Percentiles rank a stretch among this genome's conserved stretches.
Evolutionary conservation across 148 eudicot species (phyloP).

Genomic region (Nepenthes gracilis): DNA sequence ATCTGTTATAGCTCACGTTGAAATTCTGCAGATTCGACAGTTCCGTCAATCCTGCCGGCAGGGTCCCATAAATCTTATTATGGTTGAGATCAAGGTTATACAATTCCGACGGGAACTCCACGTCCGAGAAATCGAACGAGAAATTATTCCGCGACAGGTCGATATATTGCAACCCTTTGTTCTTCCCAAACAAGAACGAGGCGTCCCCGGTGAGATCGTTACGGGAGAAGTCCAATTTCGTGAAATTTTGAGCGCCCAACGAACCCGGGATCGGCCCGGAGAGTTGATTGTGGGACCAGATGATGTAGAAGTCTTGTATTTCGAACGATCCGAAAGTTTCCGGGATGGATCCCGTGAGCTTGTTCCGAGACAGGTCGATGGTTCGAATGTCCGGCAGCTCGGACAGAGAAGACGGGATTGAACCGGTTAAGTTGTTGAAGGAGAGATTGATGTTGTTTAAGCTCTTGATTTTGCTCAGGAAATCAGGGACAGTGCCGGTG

Average conservation of each 20-base stretch:
- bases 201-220: conserved; percentile 32
- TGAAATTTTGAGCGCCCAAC: conserved; percentile 10
- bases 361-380: conserved; percentile 13
- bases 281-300: conserved; percentile 21
- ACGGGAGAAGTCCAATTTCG: conserved; percentile 8
- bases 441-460: conserved; percentile 13
- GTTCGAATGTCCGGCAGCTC: conserved; percentile 2
- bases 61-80: conserved; percentile 30
- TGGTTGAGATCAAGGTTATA: conserved; percentile 18
- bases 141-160: conserved; percentile 22
- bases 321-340: conserved; percentile 14
- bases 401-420: conserved; percentile 18
- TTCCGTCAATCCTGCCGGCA: conserved; percentile 15
- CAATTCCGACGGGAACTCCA: conserved; percentile 6
- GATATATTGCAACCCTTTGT: not conserved
- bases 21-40: conserved; percentile 7
- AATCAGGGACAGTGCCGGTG: conserved; percentile 20
- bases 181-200: conserved; percentile 27
- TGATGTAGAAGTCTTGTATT: conserved; percentile 1
- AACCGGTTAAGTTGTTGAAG: conserved; percentile 20
- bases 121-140: conserved; percentile 22
- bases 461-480: conserved; percentile 9
- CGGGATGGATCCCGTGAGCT: conserved; percentile 28
- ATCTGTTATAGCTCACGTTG: conserved; percentile 34
- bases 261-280: conserved; percentile 24